Base-by-base conservation (phyloP, 2,329 filamentous ascomycete species). In the Sordariomycetes sp. region DNA sequence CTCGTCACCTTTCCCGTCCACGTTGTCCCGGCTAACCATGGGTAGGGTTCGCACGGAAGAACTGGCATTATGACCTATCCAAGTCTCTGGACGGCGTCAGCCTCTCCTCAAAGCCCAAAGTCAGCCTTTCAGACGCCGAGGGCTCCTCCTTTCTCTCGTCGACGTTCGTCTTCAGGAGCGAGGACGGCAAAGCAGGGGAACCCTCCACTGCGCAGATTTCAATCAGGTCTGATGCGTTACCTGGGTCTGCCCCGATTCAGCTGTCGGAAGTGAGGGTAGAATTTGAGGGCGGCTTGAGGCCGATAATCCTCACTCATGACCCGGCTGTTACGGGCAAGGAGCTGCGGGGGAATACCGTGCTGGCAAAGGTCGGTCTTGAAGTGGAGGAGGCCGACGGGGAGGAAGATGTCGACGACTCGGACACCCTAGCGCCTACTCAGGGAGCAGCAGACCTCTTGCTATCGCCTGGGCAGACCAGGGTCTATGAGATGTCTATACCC, bases 401-500 rank as follows among this genome's bases (percentile, higher is more conserved):
- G 3, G 68, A 69, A 40, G 66, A 68, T 6, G 61, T 34, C 18
- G 57, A 64, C 10, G 61, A 61, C 37, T 64, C 65, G 5, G 67
- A 69, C 25, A 59, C 62, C 18, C 43, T n/a, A n/a, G 20, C 51
- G 6, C 34, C 25, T 10, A 20, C 61, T 3, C 52, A n/a, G 20
- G 61, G 61, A 3, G 53, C 32, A 18, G 53, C 61, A 14, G 48
- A 32, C 32, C 52, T 62, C 14, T 20, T 51, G 14, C 57, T 43
- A 57, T 70, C 72, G 12, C 81, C 90, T 16, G 85, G 84, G 0
- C 81, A 88, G 61, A 87, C 79, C 10, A 83, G 81, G 57, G 81
- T 92, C 1, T 87, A 89, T 61, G 83, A 88, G 64, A 78, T 96
- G 64, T 80, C 79, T 10, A 81, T 90, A 59, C 82, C 86, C 2